Percentiles rank a stretch among this genome's conserved stretches.
phyloP scores from a whole-genome alignment of 768 basidiomycete species.

The Hydnomerulius pinastri region DNA sequence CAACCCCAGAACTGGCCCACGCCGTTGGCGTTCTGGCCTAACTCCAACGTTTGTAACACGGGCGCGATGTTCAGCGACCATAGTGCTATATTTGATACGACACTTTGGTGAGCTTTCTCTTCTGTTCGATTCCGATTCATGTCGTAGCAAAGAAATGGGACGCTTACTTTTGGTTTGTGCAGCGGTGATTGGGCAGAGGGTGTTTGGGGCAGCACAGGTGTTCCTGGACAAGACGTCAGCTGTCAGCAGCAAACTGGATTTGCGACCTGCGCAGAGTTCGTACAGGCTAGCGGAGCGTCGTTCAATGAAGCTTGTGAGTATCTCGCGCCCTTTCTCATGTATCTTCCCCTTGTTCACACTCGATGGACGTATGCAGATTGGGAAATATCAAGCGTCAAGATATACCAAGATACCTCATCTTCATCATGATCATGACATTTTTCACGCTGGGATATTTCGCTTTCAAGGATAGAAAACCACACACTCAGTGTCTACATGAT shows the following conservation, averaged over 20 bases:
- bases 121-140: too few species aligned
- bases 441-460: not conserved
- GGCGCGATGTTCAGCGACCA: conserved; percentile 79
- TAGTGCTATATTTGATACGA: conserved; percentile 81
- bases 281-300: conserved; percentile 68
- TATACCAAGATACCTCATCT: conserved; percentile 54
- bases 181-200: conserved; percentile 90
- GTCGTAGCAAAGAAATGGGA: not conserved
- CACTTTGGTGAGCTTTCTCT: conserved; percentile 59
- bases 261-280: conserved; percentile 77
- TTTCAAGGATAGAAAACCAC: not conserved
- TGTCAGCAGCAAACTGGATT: conserved; percentile 84
- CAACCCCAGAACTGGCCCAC: conserved; percentile 75
- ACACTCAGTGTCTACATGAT: conserved; percentile 4
- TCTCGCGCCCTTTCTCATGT: conserved; percentile 4
- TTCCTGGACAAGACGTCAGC: conserved; percentile 84
- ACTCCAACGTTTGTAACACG: conserved; percentile 68
- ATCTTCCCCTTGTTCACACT: conserved; percentile 2
- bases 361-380: conserved; percentile 53
- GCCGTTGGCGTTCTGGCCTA: conserved; percentile 78
- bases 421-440: conserved; percentile 13
- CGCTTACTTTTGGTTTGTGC: conserved; percentile 8
- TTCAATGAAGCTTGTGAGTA: conserved; percentile 79
- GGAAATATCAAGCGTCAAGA: conserved; percentile 76
- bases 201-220: conserved; percentile 72